A percentile compares a stretch with the other conserved stretches of the same genome.
phyloP scores from a whole-genome alignment of 495 filamentous ascomycete species.

The Rusavskia elegans region DNA sequence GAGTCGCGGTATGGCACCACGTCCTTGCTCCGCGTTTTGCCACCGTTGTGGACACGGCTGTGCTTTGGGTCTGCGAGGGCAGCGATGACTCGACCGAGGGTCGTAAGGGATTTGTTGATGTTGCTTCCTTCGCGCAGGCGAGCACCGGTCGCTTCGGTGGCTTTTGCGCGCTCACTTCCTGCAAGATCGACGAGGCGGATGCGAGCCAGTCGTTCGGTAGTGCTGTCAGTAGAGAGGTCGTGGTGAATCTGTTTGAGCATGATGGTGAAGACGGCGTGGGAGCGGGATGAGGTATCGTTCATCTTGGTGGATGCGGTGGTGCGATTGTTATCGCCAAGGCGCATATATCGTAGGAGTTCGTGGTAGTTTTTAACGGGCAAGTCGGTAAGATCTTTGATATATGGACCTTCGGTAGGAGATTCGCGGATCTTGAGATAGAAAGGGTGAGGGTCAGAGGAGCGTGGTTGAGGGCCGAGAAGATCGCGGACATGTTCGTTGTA shows the following conservation, averaged over 20 bases:
- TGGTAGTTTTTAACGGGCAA: conserved; percentile 66
- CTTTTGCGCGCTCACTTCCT: conserved; percentile 86
- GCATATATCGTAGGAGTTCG: conserved; percentile 84
- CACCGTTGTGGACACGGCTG: conserved; percentile 21
- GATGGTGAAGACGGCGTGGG: conserved; percentile 95
- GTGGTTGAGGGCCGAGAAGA: conserved; percentile 60
- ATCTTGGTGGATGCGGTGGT: conserved; percentile 97
- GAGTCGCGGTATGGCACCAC: conserved; percentile 90
- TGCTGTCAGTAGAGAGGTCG: conserved; percentile 85
- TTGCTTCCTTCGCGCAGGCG: conserved; percentile 88
- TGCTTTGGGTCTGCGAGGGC: conserved; percentile 75
- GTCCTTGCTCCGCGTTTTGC: conserved; percentile 41
- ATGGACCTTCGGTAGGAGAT: conserved; percentile 88
- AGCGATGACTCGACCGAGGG: conserved; percentile 91
- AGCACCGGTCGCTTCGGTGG: conserved; percentile 84
- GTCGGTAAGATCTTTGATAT: conserved; percentile 92
- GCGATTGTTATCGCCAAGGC: conserved; percentile 69
- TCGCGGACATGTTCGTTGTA: conserved; percentile 99
- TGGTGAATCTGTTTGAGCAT: conserved; percentile 95
- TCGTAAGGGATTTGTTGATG: conserved; percentile 97
- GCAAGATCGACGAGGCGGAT: conserved; percentile 94
- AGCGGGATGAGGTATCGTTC: conserved; percentile 93
- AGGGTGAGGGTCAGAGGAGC: conserved; percentile 40
- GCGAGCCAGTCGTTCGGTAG: conserved; percentile 80
- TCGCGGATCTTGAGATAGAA: conserved; percentile 96